Evolutionary conservation across 2,329 filamentous ascomycete species (phyloP).

Genomic region (Thielaviopsis ethacetica): DNA sequence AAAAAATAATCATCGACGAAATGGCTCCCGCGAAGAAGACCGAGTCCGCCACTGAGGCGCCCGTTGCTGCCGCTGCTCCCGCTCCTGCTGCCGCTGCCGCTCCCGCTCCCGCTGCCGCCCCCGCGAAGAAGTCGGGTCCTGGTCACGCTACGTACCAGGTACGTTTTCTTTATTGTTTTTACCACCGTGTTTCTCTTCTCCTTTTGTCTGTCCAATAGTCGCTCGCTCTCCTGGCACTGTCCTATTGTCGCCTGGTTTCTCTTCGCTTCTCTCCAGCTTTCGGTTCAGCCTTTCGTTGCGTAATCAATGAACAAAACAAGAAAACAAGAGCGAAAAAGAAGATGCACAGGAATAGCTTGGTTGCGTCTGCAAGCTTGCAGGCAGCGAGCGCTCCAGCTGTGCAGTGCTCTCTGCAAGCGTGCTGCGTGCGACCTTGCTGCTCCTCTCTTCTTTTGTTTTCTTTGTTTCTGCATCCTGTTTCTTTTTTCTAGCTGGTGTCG

Average conservation of each 20-base stretch:
- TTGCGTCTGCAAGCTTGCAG: no score
- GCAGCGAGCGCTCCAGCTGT: no score
- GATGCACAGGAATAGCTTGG: background rate
- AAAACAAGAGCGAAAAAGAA: background rate
- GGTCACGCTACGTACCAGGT: constrained; percentile 44
- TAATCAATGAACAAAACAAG: background rate
- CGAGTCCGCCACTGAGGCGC: constrained; percentile 21
- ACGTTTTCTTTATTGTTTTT: constrained; percentile 16
- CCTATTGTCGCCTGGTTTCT: no score
- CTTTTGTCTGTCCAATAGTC: background rate
- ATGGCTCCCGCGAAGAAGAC: constrained; percentile 45
- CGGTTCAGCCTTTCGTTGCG: no score
- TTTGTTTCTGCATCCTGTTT: background rate
- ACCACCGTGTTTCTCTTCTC: constrained; percentile 8
- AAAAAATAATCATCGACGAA: constrained; percentile 17
- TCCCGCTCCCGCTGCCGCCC: constrained; percentile 15
- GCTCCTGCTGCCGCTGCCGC: constrained; percentile 16
- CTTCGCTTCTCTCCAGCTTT: background rate
- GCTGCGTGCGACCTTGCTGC: background rate
- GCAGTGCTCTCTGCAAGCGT: background rate
- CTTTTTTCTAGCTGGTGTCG: background rate
- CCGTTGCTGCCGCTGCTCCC: constrained; percentile 22
- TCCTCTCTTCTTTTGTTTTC: constrained; percentile 12
- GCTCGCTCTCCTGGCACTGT: background rate
- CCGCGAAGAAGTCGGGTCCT: constrained; percentile 33